Evolutionary conservation across 2,329 filamentous ascomycete genomes (phyloP).

Genomic region (Tolypocladium tundrense): DNA sequence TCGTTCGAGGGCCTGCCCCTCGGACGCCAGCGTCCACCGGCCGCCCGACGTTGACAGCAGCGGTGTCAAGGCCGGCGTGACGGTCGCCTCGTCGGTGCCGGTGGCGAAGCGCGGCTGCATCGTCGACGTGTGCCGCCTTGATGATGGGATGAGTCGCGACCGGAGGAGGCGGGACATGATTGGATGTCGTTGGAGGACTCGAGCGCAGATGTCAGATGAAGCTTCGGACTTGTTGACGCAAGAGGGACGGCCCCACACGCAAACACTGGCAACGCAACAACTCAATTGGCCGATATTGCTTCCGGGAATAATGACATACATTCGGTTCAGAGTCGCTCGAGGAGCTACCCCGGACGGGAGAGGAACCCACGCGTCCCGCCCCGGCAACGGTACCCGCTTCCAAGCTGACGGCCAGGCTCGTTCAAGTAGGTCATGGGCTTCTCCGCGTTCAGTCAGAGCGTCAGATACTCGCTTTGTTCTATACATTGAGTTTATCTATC

Average conservation of each 20-base stretch:
- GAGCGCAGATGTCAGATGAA: not conserved
- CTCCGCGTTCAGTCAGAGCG: not conserved
- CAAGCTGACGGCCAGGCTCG: too few relatives aligned
- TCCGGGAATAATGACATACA: too few relatives aligned
- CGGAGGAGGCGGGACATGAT: conserved; percentile 4
- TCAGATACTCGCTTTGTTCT: not conserved
- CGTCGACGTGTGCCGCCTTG: conserved; percentile 4
- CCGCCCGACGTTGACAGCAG: conserved; percentile 29
- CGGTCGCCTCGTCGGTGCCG: conserved; percentile 30
- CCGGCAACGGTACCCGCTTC: too few relatives aligned
- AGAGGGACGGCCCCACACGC: not conserved
- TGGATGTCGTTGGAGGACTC: not conserved
- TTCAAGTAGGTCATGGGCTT: not conserved
- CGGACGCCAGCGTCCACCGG: conserved; percentile 40
- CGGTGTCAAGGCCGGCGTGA: conserved; percentile 23
- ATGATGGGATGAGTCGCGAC: conserved; percentile 6
- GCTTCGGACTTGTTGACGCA: not conserved
- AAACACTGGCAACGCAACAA: not conserved
- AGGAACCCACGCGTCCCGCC: too few relatives aligned
- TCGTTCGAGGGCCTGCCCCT: conserved; percentile 47
- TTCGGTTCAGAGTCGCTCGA: too few relatives aligned
- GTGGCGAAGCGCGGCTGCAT: conserved; percentile 31
- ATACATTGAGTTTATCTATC: not conserved
- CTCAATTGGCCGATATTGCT: too few relatives aligned
- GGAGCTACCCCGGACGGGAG: too few relatives aligned